A percentile compares a stretch with the other conserved stretches of the same genome.
These are phyloP conservation scores for Dipodascus albidus DNA, from an alignment of 805 yeast species.

Conservation along the genomic window DNA sequence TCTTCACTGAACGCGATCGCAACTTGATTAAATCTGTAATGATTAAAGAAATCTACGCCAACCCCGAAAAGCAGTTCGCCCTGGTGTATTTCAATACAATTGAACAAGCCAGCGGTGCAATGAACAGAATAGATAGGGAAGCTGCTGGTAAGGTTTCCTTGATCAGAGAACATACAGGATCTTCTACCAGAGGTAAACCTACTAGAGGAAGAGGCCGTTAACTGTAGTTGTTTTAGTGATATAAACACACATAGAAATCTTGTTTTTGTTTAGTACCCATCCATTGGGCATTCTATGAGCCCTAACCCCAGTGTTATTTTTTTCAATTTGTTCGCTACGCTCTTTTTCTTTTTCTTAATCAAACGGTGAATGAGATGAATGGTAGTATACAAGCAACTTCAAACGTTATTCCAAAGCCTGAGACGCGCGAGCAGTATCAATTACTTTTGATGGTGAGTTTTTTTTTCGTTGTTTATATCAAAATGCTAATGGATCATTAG, in stretches of 20 bases:
- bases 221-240: background rate
- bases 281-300: background rate
- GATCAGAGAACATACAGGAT: slow-evolving; percentile 7
- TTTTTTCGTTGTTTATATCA: no score
- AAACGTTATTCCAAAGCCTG: slow-evolving; percentile 17
- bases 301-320: background rate
- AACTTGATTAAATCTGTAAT: slow-evolving; percentile 21
- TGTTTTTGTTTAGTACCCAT: background rate
- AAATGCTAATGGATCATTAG: no score
- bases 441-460: slow-evolving; percentile 21
- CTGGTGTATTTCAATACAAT: slow-evolving; percentile 26
- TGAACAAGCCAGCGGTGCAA: slow-evolving; percentile 27
- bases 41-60: slow-evolving; percentile 16
- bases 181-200: background rate
- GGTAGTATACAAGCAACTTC: background rate
- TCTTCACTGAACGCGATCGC: slow-evolving; percentile 25
- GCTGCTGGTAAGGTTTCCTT: slow-evolving; percentile 21
- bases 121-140: slow-evolving; percentile 24
- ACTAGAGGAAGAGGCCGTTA: slow-evolving; percentile 2
- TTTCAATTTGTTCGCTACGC: background rate
- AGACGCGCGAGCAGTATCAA: slow-evolving; percentile 24
- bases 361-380: background rate
- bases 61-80: slow-evolving; percentile 25
- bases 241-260: background rate
- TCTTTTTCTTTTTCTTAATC: no score